Evolutionary conservation across 2,329 filamentous ascomycete species (phyloP), one percentile per base, ranked within the genome.

Genomic region (Exserohilum rostratum): DNA sequence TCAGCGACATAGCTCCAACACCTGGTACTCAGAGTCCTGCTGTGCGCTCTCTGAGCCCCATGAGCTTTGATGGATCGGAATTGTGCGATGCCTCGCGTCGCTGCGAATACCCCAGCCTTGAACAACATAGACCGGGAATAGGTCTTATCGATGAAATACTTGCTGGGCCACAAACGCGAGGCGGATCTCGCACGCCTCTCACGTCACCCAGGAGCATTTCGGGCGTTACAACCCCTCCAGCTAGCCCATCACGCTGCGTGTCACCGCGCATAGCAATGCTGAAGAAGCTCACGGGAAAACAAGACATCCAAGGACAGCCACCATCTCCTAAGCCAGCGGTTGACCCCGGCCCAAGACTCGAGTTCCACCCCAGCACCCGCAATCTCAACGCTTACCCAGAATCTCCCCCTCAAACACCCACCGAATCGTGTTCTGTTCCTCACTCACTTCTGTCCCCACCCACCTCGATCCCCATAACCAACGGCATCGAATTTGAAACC

Each of bases 191-290:
- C n/a, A 44, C 44, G 18, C 39, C 35, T 10, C 58, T 48, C 15
- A 44, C 30, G n/a, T 40, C 55, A 20, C 35, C 31, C 35, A 25
- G 22, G 25, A 34, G 12, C 10, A 40, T 35, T 11, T 15, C n/a
- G 2, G 39, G 29, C n/a, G 17, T 40, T 10, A 7, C 42, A 5
- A 55, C 47, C 12, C 51, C 55, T 31, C 62, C 67, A 6, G 56
- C 22, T 2, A 71, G 61, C 29, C 63, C 68, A 13, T 47, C 61
- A 6, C 46, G 55, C 25, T 47, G 53, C 3, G 9, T 60, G 7
- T 70, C 65, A 13, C 69, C 70, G 7, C 65, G 66, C 31, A 61
- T 58, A n/a, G 58, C 61, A 0, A 71, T 73, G 66, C 55, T 71
- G 17, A 68, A 65, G 22, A 67, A 53, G 25, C 62, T 65, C 34